Evolutionary conservation across 768 basidiomycete genomes (phyloP), one percentile per base, ranked within the genome.

Genomic region (Boletus huronensis): DNA sequence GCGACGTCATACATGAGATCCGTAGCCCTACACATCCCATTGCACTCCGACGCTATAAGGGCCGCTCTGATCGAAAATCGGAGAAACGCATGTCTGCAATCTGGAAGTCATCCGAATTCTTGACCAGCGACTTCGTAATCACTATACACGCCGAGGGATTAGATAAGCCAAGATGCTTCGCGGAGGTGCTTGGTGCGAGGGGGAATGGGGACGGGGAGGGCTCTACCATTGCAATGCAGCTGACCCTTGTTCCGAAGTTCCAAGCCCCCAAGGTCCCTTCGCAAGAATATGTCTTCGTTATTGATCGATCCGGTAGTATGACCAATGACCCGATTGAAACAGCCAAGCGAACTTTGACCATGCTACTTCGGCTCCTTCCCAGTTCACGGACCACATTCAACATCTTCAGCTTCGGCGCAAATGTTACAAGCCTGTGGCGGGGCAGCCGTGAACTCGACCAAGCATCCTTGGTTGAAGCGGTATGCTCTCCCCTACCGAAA

Each of bases 241-340:
- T 84, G 32, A 79, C 77, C 0, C 62, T 85, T n/a, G 75, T 85
- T 5, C 82, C 84, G 1, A 78, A 75, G 40, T 78, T 80, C 54
- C 63, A 70, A 19, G 60, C 82, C 4, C 74, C 76, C 1, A 72
- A 72, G 1, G 60, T 82, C 1, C 54, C 54, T 11, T 61, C 70
- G 0, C 82, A 83, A 48, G 84, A 86, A 53, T 86, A 80, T 51
- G 68, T 87, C 0, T 87, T 87, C 56, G 52, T 87, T 7, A 70
- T 87, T 11, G 84, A 87, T 57, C 70, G 83, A 44, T 82, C 79
- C 19, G 77, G 79, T 0, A 83, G 80, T 47, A 86, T 86, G 85
- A 0, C 0, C 0, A 65, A 64, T 23, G 38, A 25, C 11, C 61
- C 77, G 6, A 79, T 84, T 3, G 72, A 72, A 34, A 76, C 72